phyloP scores from a whole-genome alignment of 805 yeast species.

The Saturnispora besseyi region DNA sequence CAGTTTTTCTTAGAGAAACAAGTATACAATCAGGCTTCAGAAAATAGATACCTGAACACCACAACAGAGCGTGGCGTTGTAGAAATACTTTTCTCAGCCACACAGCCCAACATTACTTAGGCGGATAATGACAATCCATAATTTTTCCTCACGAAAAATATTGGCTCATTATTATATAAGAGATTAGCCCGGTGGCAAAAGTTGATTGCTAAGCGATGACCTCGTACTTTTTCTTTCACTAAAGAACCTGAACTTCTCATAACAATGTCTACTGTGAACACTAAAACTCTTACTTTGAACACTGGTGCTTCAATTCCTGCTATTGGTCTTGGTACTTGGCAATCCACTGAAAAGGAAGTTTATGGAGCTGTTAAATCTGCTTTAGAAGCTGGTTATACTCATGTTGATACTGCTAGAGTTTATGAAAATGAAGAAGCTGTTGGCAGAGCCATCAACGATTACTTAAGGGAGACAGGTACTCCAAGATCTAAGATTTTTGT shows the following conservation, averaged over 20 bases:
- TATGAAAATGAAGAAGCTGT: conserved; percentile 55
- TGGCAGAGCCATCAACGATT: conserved; percentile 46
- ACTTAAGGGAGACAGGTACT: conserved; percentile 43
- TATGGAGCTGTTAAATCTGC: conserved; percentile 52
- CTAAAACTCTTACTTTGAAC: conserved; percentile 4
- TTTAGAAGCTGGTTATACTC: conserved; percentile 58
- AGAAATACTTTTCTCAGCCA: no score
- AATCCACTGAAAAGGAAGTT: conserved; percentile 33
- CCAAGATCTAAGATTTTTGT: conserved; percentile 49
- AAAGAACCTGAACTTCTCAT: background rate
- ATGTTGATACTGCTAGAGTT: conserved; percentile 68
- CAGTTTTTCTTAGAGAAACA: no score
- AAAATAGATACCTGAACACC: no score
- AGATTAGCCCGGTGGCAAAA: no score
- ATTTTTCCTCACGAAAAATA: no score
- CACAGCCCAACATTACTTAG: no score
- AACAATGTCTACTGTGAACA: background rate
- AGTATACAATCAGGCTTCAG: no score
- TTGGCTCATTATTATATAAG: no score
- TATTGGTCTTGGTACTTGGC: conserved; percentile 18
- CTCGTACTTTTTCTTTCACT: no score
- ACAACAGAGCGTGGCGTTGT: no score
- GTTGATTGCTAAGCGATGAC: no score
- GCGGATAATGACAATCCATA: no score
- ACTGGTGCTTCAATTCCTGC: conserved; percentile 14